Base-by-base conservation (phyloP, 805 yeast genomes). In the Wickerhamiella allomyrinae region DNA sequence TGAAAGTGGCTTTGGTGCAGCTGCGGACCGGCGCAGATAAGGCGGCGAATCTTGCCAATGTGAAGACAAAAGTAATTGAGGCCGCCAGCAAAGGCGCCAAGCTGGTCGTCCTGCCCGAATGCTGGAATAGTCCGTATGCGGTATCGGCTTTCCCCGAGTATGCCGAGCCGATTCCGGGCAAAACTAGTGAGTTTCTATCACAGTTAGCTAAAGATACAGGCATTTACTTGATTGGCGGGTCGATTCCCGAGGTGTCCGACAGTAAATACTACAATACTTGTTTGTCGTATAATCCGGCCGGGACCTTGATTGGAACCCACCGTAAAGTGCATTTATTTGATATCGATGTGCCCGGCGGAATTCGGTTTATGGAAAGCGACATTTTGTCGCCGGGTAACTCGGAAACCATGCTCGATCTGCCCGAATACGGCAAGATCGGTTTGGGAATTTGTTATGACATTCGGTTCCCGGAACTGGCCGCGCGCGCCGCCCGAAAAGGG, bases 51-150 rank as follows among this genome's bases (percentile, higher is more conserved):
- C 65, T 89, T 46, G 57, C 67, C 39, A 77, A 79, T 50, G 94
- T 83, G 4, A 68, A 72, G 39, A 68, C 67, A 9, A 76, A 71
- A 50, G 74, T 85, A 37, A 66, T 68, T 19, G 73, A 71, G 43
- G 96, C 97, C 1, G 76, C 79, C 20, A 68, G 75, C 14, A 56
- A 61, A 20, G 73, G 77, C 7, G 72, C 79, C 7, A 81, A 87
- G 53, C 66, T 89, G 34, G 73, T 91, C 9, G 84, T 91, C 49
- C 66, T 91, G 24, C 98, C 98, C 7, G 97, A 91, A 63, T 86
- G 95, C 64, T 89, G 87, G 73, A 91, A 89, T 59, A 83, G 95
- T 1, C 97, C 97, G 2, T 91, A 91, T 57, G 75, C 94, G 0
- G 94, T 85, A 22, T 73, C 74, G 45, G 79, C 87, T 47, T 91